phyloP scores from a whole-genome alignment of 192 early-diverging fungal genomes.

The Coemansia sp. region DNA sequence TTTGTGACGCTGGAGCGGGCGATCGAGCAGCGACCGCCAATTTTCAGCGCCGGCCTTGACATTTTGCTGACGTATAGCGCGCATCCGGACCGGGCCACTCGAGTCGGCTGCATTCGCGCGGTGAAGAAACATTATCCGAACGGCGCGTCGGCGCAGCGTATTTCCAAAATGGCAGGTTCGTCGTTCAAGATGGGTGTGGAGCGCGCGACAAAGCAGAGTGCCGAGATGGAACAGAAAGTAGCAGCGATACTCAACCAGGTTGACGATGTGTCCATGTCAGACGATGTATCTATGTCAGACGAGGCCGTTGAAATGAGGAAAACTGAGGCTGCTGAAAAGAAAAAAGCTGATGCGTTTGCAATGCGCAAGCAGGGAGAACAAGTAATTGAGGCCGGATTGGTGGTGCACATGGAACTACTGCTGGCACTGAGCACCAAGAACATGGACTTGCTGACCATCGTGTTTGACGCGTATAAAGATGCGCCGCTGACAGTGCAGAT shows the following conservation, averaged over 20 bases:
- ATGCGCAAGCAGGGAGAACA: constrained; percentile 23
- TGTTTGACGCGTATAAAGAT: constrained; percentile 27
- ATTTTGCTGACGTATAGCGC: constrained; percentile 40
- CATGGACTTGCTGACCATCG: constrained; percentile 19
- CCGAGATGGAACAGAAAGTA: constrained; percentile 2
- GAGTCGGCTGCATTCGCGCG: constrained; percentile 46
- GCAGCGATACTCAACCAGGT: not conserved
- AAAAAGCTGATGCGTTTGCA: constrained; percentile 12
- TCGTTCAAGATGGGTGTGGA: not conserved
- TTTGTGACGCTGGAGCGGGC: constrained; percentile 39
- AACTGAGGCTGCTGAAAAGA: constrained; percentile 10
- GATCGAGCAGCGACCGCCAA: constrained; percentile 45
- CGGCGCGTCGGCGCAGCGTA: constrained; percentile 2
- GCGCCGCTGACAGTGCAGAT: constrained; percentile 18
- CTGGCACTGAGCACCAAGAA: constrained; percentile 52
- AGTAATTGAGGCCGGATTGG: constrained; percentile 20
- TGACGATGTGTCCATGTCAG: constrained; percentile 4
- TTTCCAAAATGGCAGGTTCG: not conserved
- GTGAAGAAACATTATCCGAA: constrained; percentile 45
- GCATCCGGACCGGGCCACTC: constrained; percentile 32
- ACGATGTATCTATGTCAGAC: not conserved
- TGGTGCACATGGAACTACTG: constrained; percentile 33
- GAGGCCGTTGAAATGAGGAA: not conserved
- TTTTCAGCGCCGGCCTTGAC: constrained; percentile 32
- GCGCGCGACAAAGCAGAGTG: not conserved